phyloP scores from a whole-genome alignment of 1,284 basidiomycete genomes.

The Moniliella sp. region DNA sequence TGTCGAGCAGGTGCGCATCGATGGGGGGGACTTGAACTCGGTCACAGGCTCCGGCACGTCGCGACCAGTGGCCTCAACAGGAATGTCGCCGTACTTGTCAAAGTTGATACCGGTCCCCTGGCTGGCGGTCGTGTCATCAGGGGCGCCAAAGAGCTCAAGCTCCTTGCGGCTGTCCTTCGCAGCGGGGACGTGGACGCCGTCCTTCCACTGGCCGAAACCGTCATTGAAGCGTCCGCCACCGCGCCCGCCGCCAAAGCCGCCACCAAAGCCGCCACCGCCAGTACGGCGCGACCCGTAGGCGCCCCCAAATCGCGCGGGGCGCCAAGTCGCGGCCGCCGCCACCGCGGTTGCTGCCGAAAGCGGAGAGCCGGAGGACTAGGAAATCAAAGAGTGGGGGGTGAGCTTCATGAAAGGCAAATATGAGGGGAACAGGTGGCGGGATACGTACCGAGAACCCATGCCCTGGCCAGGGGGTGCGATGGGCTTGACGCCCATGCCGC shows the following conservation, averaged over 20 bases:
- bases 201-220: conserved; percentile 57
- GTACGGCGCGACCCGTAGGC: not conserved
- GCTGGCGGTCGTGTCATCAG: conserved; percentile 44
- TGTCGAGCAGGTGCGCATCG: conserved; percentile 78
- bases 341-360: conserved; percentile 1
- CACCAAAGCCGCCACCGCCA: conserved; percentile 1
- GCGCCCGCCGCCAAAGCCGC: not conserved
- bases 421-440: too few species aligned
- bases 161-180: conserved; percentile 64
- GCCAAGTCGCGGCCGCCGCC: conserved; percentile 1
- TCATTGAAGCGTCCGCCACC: not conserved
- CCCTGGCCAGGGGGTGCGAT: too few species aligned
- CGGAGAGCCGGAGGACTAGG: too few species aligned
- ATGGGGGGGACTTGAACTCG: conserved; percentile 69
- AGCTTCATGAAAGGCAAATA: too few species aligned
- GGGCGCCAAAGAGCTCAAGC: conserved; percentile 86
- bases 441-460: too few species aligned
- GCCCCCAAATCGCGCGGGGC: too few species aligned
- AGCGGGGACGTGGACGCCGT: conserved; percentile 64
- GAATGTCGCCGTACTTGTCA: conserved; percentile 98
- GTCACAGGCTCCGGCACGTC: conserved; percentile 80
- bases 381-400: too few species aligned
- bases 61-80: conserved; percentile 86
- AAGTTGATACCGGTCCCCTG: conserved; percentile 97
- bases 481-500: too few species aligned